Percentiles rank a stretch among this genome's conserved stretches.
phyloP scores from a whole-genome alignment of 2,329 filamentous ascomycete genomes.

The Elsinoe australis region DNA sequence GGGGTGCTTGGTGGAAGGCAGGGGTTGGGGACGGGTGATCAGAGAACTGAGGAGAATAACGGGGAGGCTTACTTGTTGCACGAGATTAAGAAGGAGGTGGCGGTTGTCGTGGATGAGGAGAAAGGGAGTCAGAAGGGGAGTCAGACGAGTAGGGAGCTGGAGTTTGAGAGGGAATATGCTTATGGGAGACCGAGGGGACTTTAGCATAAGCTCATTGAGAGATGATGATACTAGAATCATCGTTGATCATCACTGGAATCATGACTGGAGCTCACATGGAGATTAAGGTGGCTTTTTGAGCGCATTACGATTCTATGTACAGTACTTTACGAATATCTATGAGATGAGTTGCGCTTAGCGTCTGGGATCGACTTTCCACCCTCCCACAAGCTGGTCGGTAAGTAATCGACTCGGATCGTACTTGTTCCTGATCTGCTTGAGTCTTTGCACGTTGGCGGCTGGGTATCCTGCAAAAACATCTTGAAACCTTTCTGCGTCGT shows the following conservation, averaged over 20 bases:
- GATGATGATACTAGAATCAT: too few relatives aligned
- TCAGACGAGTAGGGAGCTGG: conserved; percentile 1
- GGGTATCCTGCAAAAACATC: conserved; percentile 36
- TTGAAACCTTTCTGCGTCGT: conserved; percentile 36
- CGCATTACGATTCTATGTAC: conserved; percentile 1
- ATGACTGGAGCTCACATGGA: too few relatives aligned
- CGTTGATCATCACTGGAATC: too few relatives aligned
- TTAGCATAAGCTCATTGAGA: too few relatives aligned
- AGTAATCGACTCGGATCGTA: conserved; percentile 35
- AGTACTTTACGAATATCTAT: not conserved
- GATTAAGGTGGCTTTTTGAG: too few relatives aligned
- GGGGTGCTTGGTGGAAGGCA: not conserved
- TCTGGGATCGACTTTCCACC: conserved; percentile 8
- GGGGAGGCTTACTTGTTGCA: conserved; percentile 6
- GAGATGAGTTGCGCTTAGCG: not conserved
- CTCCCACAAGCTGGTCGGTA: conserved; percentile 8
- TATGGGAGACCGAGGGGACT: not conserved
- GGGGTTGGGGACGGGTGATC: not conserved
- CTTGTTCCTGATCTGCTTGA: conserved; percentile 35
- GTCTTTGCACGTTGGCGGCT: conserved; percentile 31
- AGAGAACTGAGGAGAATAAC: not conserved
- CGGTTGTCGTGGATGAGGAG: conserved; percentile 7
- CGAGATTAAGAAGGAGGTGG: conserved; percentile 15
- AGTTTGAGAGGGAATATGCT: conserved; percentile 10
- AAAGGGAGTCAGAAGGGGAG: not conserved